Evolutionary conservation across 2,329 filamentous ascomycete genomes (phyloP).

Genomic region (Fusarium abutilonis): DNA sequence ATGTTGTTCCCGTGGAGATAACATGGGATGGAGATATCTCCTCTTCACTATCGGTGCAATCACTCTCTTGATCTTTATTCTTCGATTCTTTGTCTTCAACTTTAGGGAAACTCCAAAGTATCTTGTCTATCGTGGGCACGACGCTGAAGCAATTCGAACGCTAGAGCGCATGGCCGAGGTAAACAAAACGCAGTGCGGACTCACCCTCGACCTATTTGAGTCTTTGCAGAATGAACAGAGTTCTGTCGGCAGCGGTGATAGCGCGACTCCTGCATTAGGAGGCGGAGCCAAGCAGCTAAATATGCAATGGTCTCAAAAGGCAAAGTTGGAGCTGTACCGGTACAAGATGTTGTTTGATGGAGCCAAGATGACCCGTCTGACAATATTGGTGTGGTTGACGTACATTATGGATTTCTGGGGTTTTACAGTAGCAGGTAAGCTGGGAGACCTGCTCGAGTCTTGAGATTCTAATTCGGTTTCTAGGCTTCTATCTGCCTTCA

Average conservation of each 20-base stretch:
- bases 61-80: slow-evolving; percentile 55
- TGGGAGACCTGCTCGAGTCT: fast-evolving
- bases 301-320: slow-evolving; percentile 27
- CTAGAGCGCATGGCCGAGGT: slow-evolving; percentile 58
- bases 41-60: slow-evolving; percentile 57
- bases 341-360: slow-evolving; percentile 50
- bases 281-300: slow-evolving; percentile 27
- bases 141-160: slow-evolving; percentile 58
- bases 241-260: slow-evolving; percentile 31
- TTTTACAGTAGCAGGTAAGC: slow-evolving; percentile 51
- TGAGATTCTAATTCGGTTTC: background rate
- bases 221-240: slow-evolving; percentile 39
- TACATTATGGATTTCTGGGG: slow-evolving; percentile 54
- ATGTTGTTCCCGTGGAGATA: slow-evolving; percentile 53
- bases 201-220: slow-evolving; percentile 53
- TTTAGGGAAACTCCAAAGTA: slow-evolving; percentile 60
- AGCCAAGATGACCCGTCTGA: slow-evolving; percentile 49
- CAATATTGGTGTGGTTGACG: slow-evolving; percentile 51
- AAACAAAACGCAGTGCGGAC: slow-evolving; percentile 49
- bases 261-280: slow-evolving; percentile 30
- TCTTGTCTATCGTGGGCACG: slow-evolving; percentile 55
- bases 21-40: slow-evolving; percentile 63
- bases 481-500: slow-evolving; percentile 56
- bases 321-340: slow-evolving; percentile 31
- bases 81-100: slow-evolving; percentile 59